A percentile compares a stretch with the other conserved stretches of the same genome.
These are phyloP conservation scores for Boletus pseudo-olivaceus DNA, from an alignment of 768 basidiomycete genomes.

Conservation along the genomic window DNA sequence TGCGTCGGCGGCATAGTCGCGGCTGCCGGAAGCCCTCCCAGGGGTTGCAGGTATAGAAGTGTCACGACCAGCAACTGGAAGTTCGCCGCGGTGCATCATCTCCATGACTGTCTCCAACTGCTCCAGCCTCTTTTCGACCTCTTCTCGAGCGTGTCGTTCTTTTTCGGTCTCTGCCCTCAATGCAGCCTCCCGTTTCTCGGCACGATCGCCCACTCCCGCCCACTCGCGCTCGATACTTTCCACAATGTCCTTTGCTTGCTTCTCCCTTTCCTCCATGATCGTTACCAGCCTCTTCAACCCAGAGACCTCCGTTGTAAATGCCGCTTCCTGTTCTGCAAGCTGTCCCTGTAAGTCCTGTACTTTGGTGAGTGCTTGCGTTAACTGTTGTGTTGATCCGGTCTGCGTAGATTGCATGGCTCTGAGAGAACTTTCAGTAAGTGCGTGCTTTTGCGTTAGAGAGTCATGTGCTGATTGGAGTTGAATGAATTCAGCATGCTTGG, in stretches of 20 bases:
- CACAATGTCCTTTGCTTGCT: conserved; percentile 78
- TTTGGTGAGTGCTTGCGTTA: conserved; percentile 72
- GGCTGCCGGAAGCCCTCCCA: conserved; percentile 40
- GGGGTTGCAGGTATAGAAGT: conserved; percentile 37
- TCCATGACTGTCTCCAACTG: conserved; percentile 73
- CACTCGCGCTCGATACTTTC: conserved; percentile 81
- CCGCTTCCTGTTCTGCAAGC: conserved; percentile 81
- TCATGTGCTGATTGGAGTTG: conserved; percentile 78
- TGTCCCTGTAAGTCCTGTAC: conserved; percentile 73
- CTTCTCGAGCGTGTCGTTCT: conserved; percentile 66
- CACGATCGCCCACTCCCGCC: conserved; percentile 66
- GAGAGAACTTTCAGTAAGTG: conserved; percentile 63
- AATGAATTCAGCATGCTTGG: conserved; percentile 74
- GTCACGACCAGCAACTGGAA: conserved; percentile 52
- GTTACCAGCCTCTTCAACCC: conserved; percentile 70
- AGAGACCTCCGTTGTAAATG: conserved; percentile 73
- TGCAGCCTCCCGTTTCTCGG: conserved; percentile 61
- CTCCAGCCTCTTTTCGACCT: conserved; percentile 66
- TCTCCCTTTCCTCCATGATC: conserved; percentile 86
- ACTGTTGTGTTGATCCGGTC: conserved; percentile 65
- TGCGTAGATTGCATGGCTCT: conserved; percentile 73
- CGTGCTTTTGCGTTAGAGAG: conserved; percentile 61
- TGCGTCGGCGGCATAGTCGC: conserved; percentile 45
- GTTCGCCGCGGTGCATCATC: conserved; percentile 67
- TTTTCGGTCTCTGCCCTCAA: conserved; percentile 69